Conservation (phyloP, 495 filamentous ascomycete genomes). For the Penicillium pancosmium region DNA sequence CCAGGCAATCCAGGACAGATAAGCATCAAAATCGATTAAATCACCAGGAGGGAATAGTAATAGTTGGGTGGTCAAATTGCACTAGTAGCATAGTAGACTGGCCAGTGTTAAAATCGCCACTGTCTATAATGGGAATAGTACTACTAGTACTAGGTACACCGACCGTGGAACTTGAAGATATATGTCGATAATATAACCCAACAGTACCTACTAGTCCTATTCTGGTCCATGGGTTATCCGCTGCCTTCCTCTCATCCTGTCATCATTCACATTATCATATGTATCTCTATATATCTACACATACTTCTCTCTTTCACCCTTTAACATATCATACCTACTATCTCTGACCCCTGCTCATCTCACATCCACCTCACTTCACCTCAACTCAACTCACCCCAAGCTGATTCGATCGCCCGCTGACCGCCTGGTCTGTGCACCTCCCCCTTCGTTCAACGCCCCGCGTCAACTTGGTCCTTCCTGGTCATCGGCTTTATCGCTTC, state of each 20-base stretch:
- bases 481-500: conserved; percentile 28
- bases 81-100: too few species aligned
- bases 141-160: too few species aligned
- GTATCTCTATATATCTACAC: neutral
- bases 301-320: neutral
- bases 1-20: neutral
- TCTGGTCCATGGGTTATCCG: too few species aligned
- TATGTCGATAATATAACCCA: too few species aligned
- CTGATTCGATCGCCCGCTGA: conserved; percentile 25
- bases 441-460: conserved; percentile 35
- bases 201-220: too few species aligned
- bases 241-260: too few species aligned
- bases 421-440: conserved; percentile 35
- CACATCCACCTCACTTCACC: neutral
- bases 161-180: too few species aligned
- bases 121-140: too few species aligned
- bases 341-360: neutral
- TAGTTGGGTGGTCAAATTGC: too few species aligned
- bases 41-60: too few species aligned
- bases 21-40: neutral
- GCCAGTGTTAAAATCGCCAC: too few species aligned
- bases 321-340: neutral
- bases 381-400: neutral
- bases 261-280: too few species aligned
- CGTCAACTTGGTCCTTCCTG: conserved; percentile 21